A percentile compares a stretch with the other conserved stretches of the same genome.
Conservation (phyloP, 192 early-diverging fungal species). For the Pilaira anomala region DNA sequence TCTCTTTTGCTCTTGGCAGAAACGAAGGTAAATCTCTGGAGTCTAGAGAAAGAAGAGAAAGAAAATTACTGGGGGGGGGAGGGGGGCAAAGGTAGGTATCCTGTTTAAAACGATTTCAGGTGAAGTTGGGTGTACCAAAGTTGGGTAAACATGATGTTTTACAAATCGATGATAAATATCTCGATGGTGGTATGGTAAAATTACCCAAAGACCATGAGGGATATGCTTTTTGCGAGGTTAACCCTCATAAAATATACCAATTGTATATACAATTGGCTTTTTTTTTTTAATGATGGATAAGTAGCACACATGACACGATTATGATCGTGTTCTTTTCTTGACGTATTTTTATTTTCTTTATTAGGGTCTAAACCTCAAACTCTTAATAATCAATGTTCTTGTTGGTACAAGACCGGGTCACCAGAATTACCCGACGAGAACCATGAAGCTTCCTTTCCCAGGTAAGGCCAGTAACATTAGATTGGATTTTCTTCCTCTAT, state of each 20-base stretch:
- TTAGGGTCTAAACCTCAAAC: not conserved
- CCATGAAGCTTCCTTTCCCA: not conserved
- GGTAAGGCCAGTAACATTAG: not conserved
- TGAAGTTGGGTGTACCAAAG: not conserved
- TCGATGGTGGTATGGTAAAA: not conserved
- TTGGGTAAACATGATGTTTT: not conserved
- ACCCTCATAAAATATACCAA: not conserved
- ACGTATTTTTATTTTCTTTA: constrained; percentile 1
- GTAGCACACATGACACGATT: not conserved
- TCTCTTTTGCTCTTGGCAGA: not conserved
- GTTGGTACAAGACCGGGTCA: not conserved
- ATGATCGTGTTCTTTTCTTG: not conserved
- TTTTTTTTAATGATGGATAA: constrained; percentile 1
- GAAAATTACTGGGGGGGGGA: not conserved
- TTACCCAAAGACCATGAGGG: not conserved
- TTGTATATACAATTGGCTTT: constrained; percentile 1
- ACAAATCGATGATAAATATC: not conserved
- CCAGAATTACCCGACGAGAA: not conserved
- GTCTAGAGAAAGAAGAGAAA: not conserved
- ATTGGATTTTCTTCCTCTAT: not conserved
- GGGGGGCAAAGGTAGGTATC: not conserved
- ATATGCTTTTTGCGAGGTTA: not conserved
- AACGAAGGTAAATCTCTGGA: not conserved
- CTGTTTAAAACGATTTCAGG: not conserved
- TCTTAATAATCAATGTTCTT: not conserved